Conservation (phyloP, 1,284 basidiomycete genomes). For the Irpex lacteus region DNA sequence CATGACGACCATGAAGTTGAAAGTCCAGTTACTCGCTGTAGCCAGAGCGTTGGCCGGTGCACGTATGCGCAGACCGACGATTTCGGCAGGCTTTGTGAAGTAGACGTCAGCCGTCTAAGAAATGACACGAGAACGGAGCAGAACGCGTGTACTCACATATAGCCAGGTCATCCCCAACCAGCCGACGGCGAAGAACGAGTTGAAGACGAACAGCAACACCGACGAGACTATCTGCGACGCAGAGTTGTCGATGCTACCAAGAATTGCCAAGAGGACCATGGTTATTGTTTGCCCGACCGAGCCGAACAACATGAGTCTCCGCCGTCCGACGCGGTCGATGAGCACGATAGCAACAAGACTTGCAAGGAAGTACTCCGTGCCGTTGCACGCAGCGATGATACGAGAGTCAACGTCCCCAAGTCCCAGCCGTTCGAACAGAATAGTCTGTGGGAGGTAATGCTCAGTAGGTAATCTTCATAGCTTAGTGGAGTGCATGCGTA, state of each 20-base stretch:
- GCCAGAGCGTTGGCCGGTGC: conserved; percentile 68
- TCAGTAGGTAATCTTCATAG: not conserved
- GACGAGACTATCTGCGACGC: conserved; percentile 52
- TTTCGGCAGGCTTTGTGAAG: conserved; percentile 54
- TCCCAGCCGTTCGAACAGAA: conserved; percentile 59
- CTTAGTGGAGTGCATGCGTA: conserved; percentile 11
- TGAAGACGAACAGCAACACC: conserved; percentile 66
- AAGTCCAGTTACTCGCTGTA: conserved; percentile 69
- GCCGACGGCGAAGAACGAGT: conserved; percentile 69
- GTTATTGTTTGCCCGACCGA: conserved; percentile 64
- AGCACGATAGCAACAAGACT: conserved; percentile 55
- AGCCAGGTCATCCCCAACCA: conserved; percentile 77
- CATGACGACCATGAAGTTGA: conserved; percentile 68
- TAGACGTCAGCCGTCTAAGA: conserved; percentile 4
- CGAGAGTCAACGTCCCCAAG: conserved; percentile 60
- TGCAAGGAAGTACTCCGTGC: conserved; percentile 67
- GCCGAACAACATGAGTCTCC: conserved; percentile 68
- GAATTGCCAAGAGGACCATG: conserved; percentile 57
- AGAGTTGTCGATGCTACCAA: conserved; percentile 46
- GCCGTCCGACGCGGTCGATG: conserved; percentile 62
- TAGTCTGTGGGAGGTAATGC: conserved; percentile 35
- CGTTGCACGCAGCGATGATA: conserved; percentile 67
- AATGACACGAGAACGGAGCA: not conserved
- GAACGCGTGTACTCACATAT: conserved; percentile 40
- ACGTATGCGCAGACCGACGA: conserved; percentile 58